Evolutionary conservation across 2,329 filamentous ascomycete species (phyloP), one percentile per base, ranked within the genome.

Genomic region (Microsporum canis): DNA sequence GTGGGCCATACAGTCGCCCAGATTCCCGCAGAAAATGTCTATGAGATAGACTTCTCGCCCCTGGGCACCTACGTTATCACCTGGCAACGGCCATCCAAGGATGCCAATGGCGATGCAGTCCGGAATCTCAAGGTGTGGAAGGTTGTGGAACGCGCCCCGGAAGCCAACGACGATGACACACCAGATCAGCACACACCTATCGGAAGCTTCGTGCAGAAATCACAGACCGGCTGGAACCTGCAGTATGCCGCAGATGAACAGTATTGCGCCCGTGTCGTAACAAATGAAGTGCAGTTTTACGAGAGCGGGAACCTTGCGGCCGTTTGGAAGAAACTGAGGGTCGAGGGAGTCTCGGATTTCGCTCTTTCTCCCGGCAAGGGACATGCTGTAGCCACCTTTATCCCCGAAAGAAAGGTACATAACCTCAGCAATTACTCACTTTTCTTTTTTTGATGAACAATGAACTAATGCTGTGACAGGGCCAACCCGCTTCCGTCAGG

Each of bases 121-220:
- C 96, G 96, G 83, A 99, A 99, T 73, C 80, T 99, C 66, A 97
- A 96, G 81, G 87, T 99, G 68, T 99, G 94, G 94, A 85, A 86
- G 72, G 91, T 89, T 39, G 78, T 89, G 60, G 88, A 92, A 71
- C 73, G 74, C 60, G 73, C 80, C 10, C 34, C 5, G 34, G 34
- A 10, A 36, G 77, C 84, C 55, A 82, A 82, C 53, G 64, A 63
- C 56, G 63, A 66, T 63, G 71, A 67, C 43, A 83, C 76, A 57
- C 77, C 77, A 63, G 83, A 87, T 67, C 88, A 89, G 76, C 80
- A 86, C 64, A 73, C 77, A 69, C 85, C 91, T 34, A 82, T 96
- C 53, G 92, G 91, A 65, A 83, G 85, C 70, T 99, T 95, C 73
- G 94, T 99, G 67, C 94, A 99, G 76, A 96, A 96, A 81, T 88